These are phyloP conservation scores for Starmerella stigmatis DNA, from an alignment of 805 yeast genomes.

Conservation along the genomic window DNA sequence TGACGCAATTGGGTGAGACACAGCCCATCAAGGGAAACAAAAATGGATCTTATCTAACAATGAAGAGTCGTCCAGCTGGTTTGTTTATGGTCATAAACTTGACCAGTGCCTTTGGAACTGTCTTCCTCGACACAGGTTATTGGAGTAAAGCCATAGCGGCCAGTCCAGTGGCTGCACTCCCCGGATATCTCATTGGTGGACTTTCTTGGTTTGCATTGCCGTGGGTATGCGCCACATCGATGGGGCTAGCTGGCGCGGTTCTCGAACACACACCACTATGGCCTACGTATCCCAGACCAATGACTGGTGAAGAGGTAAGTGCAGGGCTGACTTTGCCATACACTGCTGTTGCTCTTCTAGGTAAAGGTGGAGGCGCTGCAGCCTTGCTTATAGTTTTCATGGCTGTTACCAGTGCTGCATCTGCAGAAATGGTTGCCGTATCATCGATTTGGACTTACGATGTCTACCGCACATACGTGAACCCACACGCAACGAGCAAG, in stretches of 20 bases:
- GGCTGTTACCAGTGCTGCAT: constrained; percentile 89
- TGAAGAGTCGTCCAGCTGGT: constrained; percentile 78
- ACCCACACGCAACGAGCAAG: constrained; percentile 70
- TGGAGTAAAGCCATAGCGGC: constrained; percentile 86
- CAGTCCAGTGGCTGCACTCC: constrained; percentile 70
- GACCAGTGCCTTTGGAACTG: constrained; percentile 85
- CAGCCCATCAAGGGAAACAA: constrained; percentile 71
- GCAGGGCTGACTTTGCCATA: constrained; percentile 63
- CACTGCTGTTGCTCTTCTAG: constrained; percentile 75
- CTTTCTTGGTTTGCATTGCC: constrained; percentile 89
- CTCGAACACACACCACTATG: constrained; percentile 58
- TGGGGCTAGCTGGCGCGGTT: constrained; percentile 78
- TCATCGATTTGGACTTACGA: constrained; percentile 81
- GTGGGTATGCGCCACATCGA: constrained; percentile 67
- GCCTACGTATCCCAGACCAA: constrained; percentile 66
- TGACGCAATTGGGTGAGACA: constrained; percentile 44
- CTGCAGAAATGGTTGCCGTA: constrained; percentile 82
- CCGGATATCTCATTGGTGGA: constrained; percentile 83
- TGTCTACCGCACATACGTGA: constrained; percentile 67
- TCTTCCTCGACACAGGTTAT: constrained; percentile 76
- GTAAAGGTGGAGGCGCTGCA: constrained; percentile 82
- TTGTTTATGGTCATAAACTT: constrained; percentile 80
- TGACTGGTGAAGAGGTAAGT: constrained; percentile 57
- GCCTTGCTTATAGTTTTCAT: constrained; percentile 68
- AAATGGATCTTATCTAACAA: constrained; percentile 77